phyloP scores from a whole-genome alignment of 345 rosid genomes.

The Clarkia xantiana region DNA sequence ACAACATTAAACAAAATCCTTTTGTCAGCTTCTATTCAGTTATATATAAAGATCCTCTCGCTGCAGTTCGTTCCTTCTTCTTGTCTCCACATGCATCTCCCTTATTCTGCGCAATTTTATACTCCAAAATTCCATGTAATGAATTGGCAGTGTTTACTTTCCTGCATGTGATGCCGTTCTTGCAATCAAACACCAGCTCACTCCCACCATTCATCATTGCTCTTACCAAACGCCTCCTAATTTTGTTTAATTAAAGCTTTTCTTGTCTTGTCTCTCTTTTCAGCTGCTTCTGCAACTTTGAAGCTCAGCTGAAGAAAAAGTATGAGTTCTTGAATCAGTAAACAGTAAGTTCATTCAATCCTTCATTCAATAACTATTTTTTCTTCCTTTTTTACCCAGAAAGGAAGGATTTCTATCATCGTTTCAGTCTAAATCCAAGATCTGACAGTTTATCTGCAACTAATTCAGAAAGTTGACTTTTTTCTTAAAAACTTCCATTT shows the following conservation, averaged over 20 bases:
- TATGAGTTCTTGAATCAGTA: no score
- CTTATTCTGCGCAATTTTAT: constrained; percentile 17
- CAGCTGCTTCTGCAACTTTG: no score
- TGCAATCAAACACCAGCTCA: constrained; percentile 35
- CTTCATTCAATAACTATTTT: no score
- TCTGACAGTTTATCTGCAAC: no score
- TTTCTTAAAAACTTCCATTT: no score
- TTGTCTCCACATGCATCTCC: constrained; percentile 29
- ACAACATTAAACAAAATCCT: not conserved
- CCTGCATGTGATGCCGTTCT: constrained; percentile 30
- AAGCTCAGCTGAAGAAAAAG: no score
- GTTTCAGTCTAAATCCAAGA: no score
- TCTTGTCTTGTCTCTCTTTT: not conserved
- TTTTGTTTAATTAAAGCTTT: not conserved
- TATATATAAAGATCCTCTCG: not conserved
- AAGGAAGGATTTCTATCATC: no score
- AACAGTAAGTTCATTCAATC: no score
- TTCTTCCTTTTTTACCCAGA: no score
- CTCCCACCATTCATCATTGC: constrained; percentile 4
- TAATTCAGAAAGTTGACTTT: no score
- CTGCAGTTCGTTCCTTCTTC: constrained; percentile 8
- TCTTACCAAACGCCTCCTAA: not conserved
- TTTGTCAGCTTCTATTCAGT: constrained; percentile 1
- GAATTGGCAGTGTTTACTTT: constrained; percentile 9
- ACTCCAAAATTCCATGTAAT: constrained; percentile 1